Conservation (phyloP, 2,329 filamentous ascomycete genomes). For the Falciphora oryzae region DNA sequence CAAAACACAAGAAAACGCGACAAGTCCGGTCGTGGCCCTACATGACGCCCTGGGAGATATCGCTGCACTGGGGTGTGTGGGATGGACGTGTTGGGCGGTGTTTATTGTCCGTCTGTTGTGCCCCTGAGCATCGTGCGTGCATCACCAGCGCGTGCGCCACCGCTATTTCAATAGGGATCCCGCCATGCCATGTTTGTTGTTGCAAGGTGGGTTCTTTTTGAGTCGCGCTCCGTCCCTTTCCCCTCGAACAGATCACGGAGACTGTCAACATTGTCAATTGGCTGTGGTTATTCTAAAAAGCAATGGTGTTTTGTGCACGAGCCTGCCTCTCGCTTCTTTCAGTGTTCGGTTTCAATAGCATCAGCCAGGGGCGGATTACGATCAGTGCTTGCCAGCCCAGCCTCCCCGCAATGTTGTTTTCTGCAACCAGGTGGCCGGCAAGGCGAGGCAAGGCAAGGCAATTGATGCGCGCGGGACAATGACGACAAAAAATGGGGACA, state of each 20-base stretch:
- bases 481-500: not conserved
- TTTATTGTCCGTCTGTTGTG: not conserved
- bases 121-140: not conserved
- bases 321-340: not conserved
- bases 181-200: not conserved
- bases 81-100: not conserved
- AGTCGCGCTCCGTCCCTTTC: not conserved
- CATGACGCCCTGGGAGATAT: not conserved
- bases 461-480: conserved; percentile 3
- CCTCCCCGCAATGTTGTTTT: not conserved
- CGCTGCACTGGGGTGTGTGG: not conserved
- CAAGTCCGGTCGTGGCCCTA: too few species aligned
- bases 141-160: not conserved
- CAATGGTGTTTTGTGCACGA: not conserved
- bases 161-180: too few species aligned
- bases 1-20: not conserved
- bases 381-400: conserved; percentile 1
- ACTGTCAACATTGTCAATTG: conserved; percentile 2
- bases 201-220: not conserved
- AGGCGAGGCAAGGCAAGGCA: not conserved
- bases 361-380: not conserved
- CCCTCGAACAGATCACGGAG: not conserved
- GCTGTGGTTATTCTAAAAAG: not conserved
- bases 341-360: not conserved
- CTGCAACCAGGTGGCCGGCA: not conserved